Evolutionary conservation across 805 yeast genomes (phyloP).

Genomic region (Brettanomyces anomalus): DNA sequence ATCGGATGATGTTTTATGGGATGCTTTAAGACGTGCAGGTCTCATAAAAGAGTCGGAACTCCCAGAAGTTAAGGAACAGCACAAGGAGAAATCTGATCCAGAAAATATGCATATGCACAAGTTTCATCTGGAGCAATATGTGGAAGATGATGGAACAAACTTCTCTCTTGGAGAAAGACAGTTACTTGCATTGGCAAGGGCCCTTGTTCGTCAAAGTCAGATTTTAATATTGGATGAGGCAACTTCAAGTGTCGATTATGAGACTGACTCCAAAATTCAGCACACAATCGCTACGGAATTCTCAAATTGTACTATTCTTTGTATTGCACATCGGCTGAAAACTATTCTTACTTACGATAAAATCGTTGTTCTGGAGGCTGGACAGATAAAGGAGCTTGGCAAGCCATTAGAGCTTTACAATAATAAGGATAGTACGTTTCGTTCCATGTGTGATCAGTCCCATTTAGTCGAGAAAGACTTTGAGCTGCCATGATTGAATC

Average conservation of each 20-base stretch:
- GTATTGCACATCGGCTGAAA: constrained; percentile 65
- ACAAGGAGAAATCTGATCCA: constrained; percentile 16
- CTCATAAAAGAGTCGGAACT: constrained; percentile 35
- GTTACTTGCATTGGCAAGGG: constrained; percentile 60
- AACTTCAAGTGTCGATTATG: constrained; percentile 68
- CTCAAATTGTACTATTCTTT: constrained; percentile 52
- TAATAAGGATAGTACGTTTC: constrained; percentile 34
- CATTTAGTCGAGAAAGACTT: constrained; percentile 35
- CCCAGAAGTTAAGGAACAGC: constrained; percentile 26
- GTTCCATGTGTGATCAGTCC: constrained; percentile 42
- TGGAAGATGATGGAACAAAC: constrained; percentile 63
- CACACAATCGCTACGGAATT: constrained; percentile 50
- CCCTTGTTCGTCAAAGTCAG: constrained; percentile 53
- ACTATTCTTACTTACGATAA: constrained; percentile 54
- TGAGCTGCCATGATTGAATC: not conserved
- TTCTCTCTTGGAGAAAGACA: constrained; percentile 70
- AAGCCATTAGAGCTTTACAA: constrained; percentile 39
- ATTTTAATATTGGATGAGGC: constrained; percentile 69
- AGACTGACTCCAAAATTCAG: constrained; percentile 61
- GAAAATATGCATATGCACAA: constrained; percentile 37
- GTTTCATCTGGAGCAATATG: constrained; percentile 51
- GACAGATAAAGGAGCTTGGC: constrained; percentile 46
- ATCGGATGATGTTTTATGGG: constrained; percentile 48
- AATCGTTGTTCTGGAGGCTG: constrained; percentile 51
- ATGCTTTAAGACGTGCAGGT: constrained; percentile 48